Evolutionary conservation across 192 early-diverging fungal species (phyloP), one percentile per base, ranked within the genome.

Genomic region (Rhizoclosmatium sp.): DNA sequence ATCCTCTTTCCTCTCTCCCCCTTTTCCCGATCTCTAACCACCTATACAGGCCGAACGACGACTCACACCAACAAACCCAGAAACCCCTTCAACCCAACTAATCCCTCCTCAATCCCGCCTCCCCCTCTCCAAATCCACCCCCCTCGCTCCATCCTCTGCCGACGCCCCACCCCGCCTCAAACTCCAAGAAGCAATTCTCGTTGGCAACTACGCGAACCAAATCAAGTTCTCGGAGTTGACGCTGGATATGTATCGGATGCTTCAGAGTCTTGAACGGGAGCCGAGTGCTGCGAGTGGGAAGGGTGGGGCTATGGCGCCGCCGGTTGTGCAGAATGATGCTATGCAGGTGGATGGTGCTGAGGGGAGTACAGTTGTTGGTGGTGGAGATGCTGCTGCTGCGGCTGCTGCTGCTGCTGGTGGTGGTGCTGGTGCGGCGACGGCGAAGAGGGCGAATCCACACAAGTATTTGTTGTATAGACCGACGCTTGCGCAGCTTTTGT

Each of bases 191-290:
- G 97, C 95, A 0, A 97, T 99, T 60, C 85, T 99, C 47, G 96
- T 98, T 58, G 97, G 98, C 40, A 98, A 97, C 82, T 92, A 93
- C 70, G 94, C 94, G 54, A 95, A 94, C 56, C 97, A 99, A 85
- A 96, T 97, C 82, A 98, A 98, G 76, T 99, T 99, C 81, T 97
- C 96, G 0, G 96, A 98, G 82, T 87, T 98, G 47, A 98, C 95
- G 0, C 85, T 98, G 59, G 98, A 99, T 75, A 96, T 98, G 95
- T 97, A 96, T 84, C 93, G 96, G 48, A 94, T 99, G 78, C 82
- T 97, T 41, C 97, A 98, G 79, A 93, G 94, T 46, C 89, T 99
- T n/a, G 98, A 94, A 76, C 81, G 93, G 7, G 93, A 94, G 65
- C 92, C 93, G 0, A 84, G 85, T 16, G 59, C 80, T 0, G 58